phyloP scores from a whole-genome alignment of 805 yeast species.

The Lipomyces sp. region DNA sequence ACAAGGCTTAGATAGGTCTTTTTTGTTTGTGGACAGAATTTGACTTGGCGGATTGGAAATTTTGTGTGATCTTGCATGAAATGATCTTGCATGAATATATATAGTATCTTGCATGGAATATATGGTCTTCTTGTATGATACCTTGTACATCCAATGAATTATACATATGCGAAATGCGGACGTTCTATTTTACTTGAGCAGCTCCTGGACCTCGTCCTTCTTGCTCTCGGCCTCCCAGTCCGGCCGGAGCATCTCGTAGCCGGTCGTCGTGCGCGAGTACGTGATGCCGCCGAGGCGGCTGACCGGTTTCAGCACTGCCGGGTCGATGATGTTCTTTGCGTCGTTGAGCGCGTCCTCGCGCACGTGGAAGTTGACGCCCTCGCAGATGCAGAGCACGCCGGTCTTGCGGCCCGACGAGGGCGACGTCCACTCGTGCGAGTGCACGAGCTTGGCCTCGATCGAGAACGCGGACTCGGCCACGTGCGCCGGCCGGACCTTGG shows the following conservation, averaged over 20 bases:
- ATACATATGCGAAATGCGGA: too few relatives aligned
- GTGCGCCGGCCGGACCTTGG: slow-evolving; percentile 50
- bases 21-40: too few relatives aligned
- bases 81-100: too few relatives aligned
- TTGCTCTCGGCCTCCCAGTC: not conserved
- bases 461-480: slow-evolving; percentile 63
- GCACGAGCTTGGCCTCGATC: slow-evolving; percentile 50
- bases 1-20: too few relatives aligned
- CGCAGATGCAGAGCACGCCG: slow-evolving; percentile 47
- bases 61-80: too few relatives aligned
- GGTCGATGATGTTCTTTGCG: slow-evolving; percentile 43
- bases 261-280: slow-evolving; percentile 47
- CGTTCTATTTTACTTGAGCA: too few relatives aligned
- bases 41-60: too few relatives aligned
- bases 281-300: slow-evolving; percentile 53
- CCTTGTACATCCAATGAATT: too few relatives aligned
- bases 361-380: slow-evolving; percentile 56
- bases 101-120: too few relatives aligned
- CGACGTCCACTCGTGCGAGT: slow-evolving; percentile 46
- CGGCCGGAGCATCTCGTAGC: slow-evolving; percentile 39
- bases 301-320: slow-evolving; percentile 51
- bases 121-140: too few relatives aligned
- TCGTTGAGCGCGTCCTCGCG: slow-evolving; percentile 53
- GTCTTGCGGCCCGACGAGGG: slow-evolving; percentile 32
- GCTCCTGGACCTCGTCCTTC: not conserved